Evolutionary conservation across 176 grass and related monocot genomes (phyloP).

Genomic region (Poa annua): DNA sequence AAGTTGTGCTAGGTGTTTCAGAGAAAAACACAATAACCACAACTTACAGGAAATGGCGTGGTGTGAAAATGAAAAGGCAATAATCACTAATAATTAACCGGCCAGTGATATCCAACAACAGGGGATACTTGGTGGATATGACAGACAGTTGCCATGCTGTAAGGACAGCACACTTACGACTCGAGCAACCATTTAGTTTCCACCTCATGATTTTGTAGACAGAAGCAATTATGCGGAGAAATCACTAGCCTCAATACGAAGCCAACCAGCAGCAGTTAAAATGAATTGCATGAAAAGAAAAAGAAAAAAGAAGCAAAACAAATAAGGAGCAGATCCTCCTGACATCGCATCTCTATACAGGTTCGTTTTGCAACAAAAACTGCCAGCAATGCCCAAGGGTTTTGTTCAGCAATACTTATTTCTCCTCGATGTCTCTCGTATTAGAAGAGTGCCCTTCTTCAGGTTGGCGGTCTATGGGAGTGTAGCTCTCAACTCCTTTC

Average conservation of each 20-base stretch:
- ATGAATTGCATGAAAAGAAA: slow-evolving; percentile 30
- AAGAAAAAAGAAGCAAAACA: slow-evolving; percentile 15
- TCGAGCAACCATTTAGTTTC: neutral
- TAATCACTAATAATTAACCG: no score
- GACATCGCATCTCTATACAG: slow-evolving; percentile 67
- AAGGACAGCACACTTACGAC: neutral
- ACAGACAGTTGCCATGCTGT: neutral
- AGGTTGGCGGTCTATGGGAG: slow-evolving; percentile 66
- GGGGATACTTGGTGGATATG: no score
- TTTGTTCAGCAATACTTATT: slow-evolving; percentile 48
- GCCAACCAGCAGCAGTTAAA: slow-evolving; percentile 40
- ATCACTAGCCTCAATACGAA: slow-evolving; percentile 45
- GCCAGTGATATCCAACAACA: no score
- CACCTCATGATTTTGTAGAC: neutral
- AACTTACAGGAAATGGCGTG: neutral
- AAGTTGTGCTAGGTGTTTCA: no score
- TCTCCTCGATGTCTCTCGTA: slow-evolving; percentile 35
- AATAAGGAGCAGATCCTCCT: slow-evolving; percentile 45
- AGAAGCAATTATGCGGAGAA: slow-evolving; percentile 31
- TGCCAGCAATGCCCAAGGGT: slow-evolving; percentile 36
- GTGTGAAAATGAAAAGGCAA: no score
- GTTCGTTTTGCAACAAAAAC: slow-evolving; percentile 47
- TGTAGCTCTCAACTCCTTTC: slow-evolving; percentile 77
- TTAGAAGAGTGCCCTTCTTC: slow-evolving; percentile 33
- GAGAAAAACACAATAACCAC: no score